A percentile compares a stretch with the other conserved stretches of the same genome.
Evolutionary conservation across 2,329 filamentous ascomycete species (phyloP).

Genomic region (Aspergillus sp.): DNA sequence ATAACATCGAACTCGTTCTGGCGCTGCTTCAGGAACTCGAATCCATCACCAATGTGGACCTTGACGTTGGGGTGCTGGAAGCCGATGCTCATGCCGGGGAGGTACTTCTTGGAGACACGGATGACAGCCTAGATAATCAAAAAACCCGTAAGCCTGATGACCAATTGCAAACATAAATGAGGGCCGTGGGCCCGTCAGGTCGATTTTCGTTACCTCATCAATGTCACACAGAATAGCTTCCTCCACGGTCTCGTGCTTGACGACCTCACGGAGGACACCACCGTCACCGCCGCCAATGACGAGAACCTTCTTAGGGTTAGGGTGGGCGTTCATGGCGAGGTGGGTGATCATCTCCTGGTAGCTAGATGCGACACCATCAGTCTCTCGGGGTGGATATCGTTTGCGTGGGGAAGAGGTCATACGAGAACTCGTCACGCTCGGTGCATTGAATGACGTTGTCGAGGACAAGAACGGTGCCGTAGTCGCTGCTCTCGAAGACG

Average conservation of each 20-base stretch:
- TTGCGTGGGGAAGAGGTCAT: conserved; percentile 31
- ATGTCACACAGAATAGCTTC: conserved; percentile 97
- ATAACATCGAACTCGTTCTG: conserved; percentile 99
- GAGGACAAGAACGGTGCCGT: conserved; percentile 92
- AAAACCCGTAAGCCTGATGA: background rate
- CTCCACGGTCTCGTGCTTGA: conserved; percentile 98
- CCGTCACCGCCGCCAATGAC: conserved; percentile 98
- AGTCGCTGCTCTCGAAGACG: conserved; percentile 96
- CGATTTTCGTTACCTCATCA: conserved; percentile 66
- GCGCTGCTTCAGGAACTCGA: conserved; percentile 96
- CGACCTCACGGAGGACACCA: conserved; percentile 94
- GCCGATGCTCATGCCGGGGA: conserved; percentile 88
- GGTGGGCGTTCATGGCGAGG: conserved; percentile 97
- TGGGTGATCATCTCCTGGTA: conserved; percentile 99
- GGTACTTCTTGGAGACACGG: conserved; percentile 96
- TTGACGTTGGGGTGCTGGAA: conserved; percentile 93
- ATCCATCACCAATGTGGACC: conserved; percentile 92
- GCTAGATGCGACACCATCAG: conserved; percentile 30
- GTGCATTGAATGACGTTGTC: conserved; percentile 99
- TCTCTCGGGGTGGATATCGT: background rate
- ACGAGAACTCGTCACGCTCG: conserved; percentile 96
- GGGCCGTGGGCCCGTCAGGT: background rate
- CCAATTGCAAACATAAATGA: background rate
- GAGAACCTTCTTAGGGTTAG: conserved; percentile 95
- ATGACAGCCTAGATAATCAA: conserved; percentile 70